These are phyloP conservation scores for Aspergillus sp. DNA, from an alignment of 2,329 filamentous ascomycete genomes.

Conservation along the genomic window DNA sequence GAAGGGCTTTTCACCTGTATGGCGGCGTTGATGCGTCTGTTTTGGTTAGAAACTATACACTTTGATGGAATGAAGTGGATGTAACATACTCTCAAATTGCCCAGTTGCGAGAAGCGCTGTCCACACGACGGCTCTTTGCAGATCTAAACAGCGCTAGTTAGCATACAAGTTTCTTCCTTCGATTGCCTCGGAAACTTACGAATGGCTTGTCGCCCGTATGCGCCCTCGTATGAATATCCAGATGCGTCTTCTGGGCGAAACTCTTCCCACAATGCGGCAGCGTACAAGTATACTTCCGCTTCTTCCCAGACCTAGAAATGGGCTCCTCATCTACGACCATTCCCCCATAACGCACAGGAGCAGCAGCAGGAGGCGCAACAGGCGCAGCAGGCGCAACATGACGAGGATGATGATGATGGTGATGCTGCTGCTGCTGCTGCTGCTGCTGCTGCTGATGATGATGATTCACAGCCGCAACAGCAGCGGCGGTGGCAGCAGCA, in stretches of 20 bases:
- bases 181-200: conserved; percentile 45
- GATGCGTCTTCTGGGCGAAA: conserved; percentile 86
- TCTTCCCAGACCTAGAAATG: conserved; percentile 30
- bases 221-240: conserved; percentile 78
- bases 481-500: too few species aligned
- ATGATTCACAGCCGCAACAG: too few species aligned
- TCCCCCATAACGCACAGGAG: conserved; percentile 7
- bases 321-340: conserved; percentile 25
- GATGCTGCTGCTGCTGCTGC: neutral
- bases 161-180: too few species aligned
- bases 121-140: conserved; percentile 68
- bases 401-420: too few species aligned
- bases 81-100: conserved; percentile 67
- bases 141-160: conserved; percentile 24
- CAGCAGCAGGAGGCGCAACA: conserved; percentile 4
- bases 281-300: conserved; percentile 64
- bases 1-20: conserved; percentile 81
- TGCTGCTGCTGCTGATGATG: too few species aligned
- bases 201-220: conserved; percentile 90
- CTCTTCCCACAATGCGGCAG: conserved; percentile 67
- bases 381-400: conserved; percentile 1
- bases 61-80: neutral
- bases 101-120: conserved; percentile 77
- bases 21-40: conserved; percentile 76
- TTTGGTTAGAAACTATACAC: neutral